These are phyloP conservation scores for Saccharomycopsis fibuligera DNA, from an alignment of 805 yeast species.

Conservation along the genomic window DNA sequence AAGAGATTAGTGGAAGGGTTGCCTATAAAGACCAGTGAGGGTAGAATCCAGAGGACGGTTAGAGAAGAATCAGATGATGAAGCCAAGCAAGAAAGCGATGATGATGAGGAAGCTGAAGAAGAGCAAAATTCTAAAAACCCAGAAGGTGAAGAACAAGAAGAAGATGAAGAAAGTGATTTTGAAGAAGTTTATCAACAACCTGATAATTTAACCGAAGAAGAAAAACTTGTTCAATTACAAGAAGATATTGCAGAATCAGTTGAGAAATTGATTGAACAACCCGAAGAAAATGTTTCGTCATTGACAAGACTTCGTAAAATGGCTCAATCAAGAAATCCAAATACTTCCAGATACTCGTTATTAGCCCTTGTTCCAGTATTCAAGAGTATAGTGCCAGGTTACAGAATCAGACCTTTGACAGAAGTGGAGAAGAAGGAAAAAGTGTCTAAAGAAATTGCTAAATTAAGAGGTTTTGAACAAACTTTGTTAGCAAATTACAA, in stretches of 20 bases:
- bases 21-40: conserved; percentile 72
- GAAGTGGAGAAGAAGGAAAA: conserved; percentile 78
- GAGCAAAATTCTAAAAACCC: conserved; percentile 18
- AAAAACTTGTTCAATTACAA: conserved; percentile 54
- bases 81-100: conserved; percentile 22
- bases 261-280: conserved; percentile 72
- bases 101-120: conserved; percentile 19
- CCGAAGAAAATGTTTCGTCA: conserved; percentile 72
- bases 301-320: conserved; percentile 63
- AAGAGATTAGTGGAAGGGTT: conserved; percentile 54
- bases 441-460: conserved; percentile 76
- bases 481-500: conserved; percentile 62
- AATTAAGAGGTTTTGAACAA: conserved; percentile 76
- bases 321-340: conserved; percentile 61
- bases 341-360: conserved; percentile 63
- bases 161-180: conserved; percentile 28
- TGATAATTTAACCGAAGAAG: conserved; percentile 43
- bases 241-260: conserved; percentile 83
- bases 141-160: conserved; percentile 24
- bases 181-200: conserved; percentile 26
- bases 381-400: conserved; percentile 82
- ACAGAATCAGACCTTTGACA: conserved; percentile 74
- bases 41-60: conserved; percentile 64
- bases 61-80: conserved; percentile 28
- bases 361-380: conserved; percentile 79